A percentile compares a stretch with the other conserved stretches of the same genome.
These are phyloP conservation scores for Tilletia horrida DNA, from an alignment of 1,284 basidiomycete genomes.

Conservation along the genomic window DNA sequence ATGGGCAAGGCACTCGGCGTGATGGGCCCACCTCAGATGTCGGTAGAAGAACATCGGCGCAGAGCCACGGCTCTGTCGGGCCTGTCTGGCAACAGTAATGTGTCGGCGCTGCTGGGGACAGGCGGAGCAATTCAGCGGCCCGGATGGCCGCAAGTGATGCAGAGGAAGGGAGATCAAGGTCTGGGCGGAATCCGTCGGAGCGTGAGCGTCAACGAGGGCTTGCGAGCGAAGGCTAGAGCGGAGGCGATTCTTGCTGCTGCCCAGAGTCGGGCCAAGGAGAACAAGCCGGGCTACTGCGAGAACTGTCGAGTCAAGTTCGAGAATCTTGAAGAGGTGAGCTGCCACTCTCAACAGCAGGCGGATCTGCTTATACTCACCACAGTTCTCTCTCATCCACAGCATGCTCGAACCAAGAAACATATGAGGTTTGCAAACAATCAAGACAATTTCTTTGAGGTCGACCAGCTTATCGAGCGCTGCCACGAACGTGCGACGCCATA, in stretches of 20 bases:
- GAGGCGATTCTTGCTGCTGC: constrained; percentile 1
- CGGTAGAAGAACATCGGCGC: not conserved
- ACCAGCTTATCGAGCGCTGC: constrained; percentile 72
- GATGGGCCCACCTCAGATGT: not conserved
- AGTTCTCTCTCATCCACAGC: constrained; percentile 60
- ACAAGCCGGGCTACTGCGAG: constrained; percentile 95
- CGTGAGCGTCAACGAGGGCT: constrained; percentile 30
- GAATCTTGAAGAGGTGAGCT: constrained; percentile 75
- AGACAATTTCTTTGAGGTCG: constrained; percentile 77
- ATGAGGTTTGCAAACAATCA: constrained; percentile 78
- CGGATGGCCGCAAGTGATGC: not conserved
- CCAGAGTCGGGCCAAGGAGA: constrained; percentile 59
- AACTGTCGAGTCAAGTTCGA: constrained; percentile 88
- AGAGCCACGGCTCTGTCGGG: not conserved
- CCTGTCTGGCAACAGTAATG: not conserved
- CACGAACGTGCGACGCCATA: constrained; percentile 48
- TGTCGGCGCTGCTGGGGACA: too few relatives aligned
- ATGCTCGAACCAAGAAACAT: constrained; percentile 73
- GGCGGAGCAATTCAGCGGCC: not conserved
- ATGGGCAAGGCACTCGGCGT: not conserved
- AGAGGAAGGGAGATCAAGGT: not conserved
- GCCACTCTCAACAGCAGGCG: not conserved
- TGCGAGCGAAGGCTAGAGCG: constrained; percentile 22
- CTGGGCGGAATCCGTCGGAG: constrained; percentile 21
- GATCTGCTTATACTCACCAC: not conserved